Evolutionary conservation across 1,284 basidiomycete genomes (phyloP), one percentile per base, ranked within the genome.

Genomic region (Microbotryum intermedium): DNA sequence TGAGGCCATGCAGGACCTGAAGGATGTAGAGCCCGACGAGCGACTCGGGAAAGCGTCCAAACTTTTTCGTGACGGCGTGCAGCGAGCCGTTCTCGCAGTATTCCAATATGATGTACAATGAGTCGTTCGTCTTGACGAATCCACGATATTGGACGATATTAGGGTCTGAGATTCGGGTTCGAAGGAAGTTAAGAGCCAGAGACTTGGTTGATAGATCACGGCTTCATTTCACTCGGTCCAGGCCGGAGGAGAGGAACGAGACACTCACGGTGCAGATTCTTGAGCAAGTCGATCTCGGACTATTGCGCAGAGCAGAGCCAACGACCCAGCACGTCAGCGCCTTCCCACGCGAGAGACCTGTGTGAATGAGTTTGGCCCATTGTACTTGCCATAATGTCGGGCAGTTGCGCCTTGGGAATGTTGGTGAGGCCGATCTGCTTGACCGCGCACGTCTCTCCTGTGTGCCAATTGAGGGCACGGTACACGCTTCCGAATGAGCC

Each of bases 141-240:
- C 94, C 92, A 72, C 95, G 94, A 79, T 97, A 97, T 77, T 97
- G 97, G 73, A 98, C 94, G 72, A 97, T 97, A 75, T 97, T 97
- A 45, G 87, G 82, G 65, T 83, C 75, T 78, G 66, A 3, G 46
- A 16, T 42, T 39, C 34, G 6, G 29, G 30, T 6, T 16, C 10
- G 13, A 16, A 39, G 6, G 34, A 39, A 39, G 34, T 11, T 39
- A 11, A 39, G 34, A n/a, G n/a, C n/a, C n/a, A n/a, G n/a, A n/a
- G n/a, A n/a, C n/a, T n/a, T n/a, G n/a, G n/a, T n/a, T n/a, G n/a
- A n/a, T n/a, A n/a, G n/a, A n/a, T n/a, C n/a, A n/a, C n/a, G n/a
- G 34, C 34, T 39, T 18, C 34, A 39, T 13, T 11, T 18, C 34
- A 16, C 34, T 39, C 34, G 34, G 29, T 6, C 29, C 29, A 10